Percentiles rank a stretch among this genome's conserved stretches.
Evolutionary conservation across 345 rosid genomes (phyloP).

Genomic region (Rubroshorea leprosula): DNA sequence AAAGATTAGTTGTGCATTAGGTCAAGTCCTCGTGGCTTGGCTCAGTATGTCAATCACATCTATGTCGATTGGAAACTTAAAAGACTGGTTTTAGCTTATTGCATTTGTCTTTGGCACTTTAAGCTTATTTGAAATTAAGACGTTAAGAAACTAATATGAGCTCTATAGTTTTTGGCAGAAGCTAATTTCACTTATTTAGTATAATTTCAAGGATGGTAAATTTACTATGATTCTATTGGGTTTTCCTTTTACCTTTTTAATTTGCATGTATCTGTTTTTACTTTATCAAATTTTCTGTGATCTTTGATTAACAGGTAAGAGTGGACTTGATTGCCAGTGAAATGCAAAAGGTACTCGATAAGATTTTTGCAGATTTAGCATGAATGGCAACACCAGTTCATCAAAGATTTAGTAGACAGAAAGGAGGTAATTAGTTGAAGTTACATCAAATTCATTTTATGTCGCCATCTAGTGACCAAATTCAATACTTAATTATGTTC

Average conservation of each 20-base stretch:
- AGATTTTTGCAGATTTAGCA: constrained; percentile 46
- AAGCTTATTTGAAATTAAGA: too few species aligned
- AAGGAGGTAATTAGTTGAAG: constrained; percentile 45
- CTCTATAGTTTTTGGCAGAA: too few species aligned
- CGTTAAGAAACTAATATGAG: too few species aligned
- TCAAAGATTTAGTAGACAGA: constrained; percentile 54
- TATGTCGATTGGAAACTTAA: not conserved
- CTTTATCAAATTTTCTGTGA: not conserved
- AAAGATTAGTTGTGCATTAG: too few species aligned
- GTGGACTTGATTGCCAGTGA: constrained; percentile 50
- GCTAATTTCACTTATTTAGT: too few species aligned
- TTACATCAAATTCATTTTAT: not conserved
- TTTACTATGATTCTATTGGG: not conserved
- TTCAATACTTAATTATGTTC: not conserved
- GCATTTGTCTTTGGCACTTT: too few species aligned
- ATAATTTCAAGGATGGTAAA: too few species aligned
- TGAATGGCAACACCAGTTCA: constrained; percentile 55
- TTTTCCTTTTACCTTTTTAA: not conserved
- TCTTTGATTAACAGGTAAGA: constrained; percentile 39
- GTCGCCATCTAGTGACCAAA: not conserved
- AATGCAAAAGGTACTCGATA: constrained; percentile 42
- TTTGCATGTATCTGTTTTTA: not conserved
- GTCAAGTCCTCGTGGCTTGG: not conserved
- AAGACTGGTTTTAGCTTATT: not conserved
- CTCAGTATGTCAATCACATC: not conserved